phyloP scores from a whole-genome alignment of 768 basidiomycete species.

The Leucogyrophana mollusca region DNA sequence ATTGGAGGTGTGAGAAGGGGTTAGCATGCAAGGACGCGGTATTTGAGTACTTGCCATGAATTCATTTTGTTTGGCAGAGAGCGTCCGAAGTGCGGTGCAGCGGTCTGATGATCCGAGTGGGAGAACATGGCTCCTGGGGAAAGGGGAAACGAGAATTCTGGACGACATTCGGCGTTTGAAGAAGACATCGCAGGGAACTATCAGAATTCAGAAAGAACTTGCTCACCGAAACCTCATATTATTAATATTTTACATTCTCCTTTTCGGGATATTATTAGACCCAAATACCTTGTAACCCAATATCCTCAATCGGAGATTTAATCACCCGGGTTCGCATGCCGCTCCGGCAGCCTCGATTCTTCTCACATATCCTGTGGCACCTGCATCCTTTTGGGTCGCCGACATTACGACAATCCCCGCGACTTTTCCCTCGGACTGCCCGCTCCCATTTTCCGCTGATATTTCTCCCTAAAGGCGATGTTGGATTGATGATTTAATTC shows the following conservation, averaged over 20 bases:
- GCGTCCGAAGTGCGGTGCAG: conserved; percentile 22
- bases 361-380: conserved; percentile 8
- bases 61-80: conserved; percentile 21
- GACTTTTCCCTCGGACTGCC: conserved; percentile 12
- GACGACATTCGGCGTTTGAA: conserved; percentile 6
- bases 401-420: conserved; percentile 22
- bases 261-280: background rate
- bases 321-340: conserved; percentile 18
- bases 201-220: background rate
- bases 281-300: conserved; percentile 3
- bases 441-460: background rate
- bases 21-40: conserved; percentile 12
- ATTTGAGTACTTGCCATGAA: conserved; percentile 27
- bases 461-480: background rate
- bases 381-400: conserved; percentile 27
- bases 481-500: too few species aligned
- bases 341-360: conserved; percentile 28
- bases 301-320: conserved; percentile 25
- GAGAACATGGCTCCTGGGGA: conserved; percentile 21
- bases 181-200: background rate
- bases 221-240: conserved; percentile 7
- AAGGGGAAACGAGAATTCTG: conserved; percentile 21
- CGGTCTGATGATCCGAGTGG: conserved; percentile 31
- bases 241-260: conserved; percentile 11
- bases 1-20: conserved; percentile 15